Base-by-base conservation (phyloP, 371 early-diverging fungal genomes). In the Phascolomyces articulosus region DNA sequence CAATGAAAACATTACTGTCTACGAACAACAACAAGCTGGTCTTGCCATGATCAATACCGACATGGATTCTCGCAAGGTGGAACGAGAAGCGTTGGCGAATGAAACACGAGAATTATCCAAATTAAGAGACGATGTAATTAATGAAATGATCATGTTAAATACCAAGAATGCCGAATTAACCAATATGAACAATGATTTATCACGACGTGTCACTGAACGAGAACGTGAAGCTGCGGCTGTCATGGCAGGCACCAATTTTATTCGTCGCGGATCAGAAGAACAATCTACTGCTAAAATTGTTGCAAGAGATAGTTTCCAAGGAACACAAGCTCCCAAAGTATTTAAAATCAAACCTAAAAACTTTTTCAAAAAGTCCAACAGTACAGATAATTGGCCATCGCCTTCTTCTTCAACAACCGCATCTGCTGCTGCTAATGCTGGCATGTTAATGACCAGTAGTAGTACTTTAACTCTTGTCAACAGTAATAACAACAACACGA, bases 181-280 rank as follows among this genome's bases (percentile, higher is more conserved):
- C 13, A 73, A 65, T 2, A 81, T 85, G 67, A 87, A 84, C 70
- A 83, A 84, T 63, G 87, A 85, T 31, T 67, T 87, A 60, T 82
- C 83, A 40, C 70, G 77, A 55, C 75, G 78, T 28, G 75, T 72
- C 11, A 71, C 73, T 1, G 75, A 77, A 48, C 64, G 73, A 26
- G 79, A 77, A 54, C 72, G 71, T 18, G 71, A 70, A 41, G 67
- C 67, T 7, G 67, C 67, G 1, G 71, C 71, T 10, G 62, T 70
- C 26, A 66, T 70, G 71, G 71, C 71, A 1, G 66, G 70, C 26
- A 69, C 70, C 9, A 62, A 44, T 15, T 69, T 69, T 31, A 40
- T 69, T 28, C 51, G 55, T 18, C 65, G 66, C 40, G 62, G 74
- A 21, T 59, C 60, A 29, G 51, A 58, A 31, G 54, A 44, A 31